Evolutionary conservation across 768 basidiomycete genomes (phyloP).

Genomic region (Pleurotus citrinopileatus): DNA sequence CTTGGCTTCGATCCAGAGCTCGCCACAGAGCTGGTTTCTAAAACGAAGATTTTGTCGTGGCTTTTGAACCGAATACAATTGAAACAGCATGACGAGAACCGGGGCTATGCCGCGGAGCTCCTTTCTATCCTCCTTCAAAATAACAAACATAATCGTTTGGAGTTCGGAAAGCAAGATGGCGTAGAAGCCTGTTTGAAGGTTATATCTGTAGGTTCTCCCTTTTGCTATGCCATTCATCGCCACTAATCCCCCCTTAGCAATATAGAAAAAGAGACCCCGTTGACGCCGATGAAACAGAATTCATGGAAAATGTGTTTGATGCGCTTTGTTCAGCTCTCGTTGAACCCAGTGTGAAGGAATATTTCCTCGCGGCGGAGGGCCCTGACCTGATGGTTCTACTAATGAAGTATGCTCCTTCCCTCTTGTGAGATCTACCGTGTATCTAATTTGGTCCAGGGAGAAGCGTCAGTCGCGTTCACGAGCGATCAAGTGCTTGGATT

Average conservation of each 20-base stretch:
- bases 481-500: slow-evolving; percentile 88
- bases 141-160: slow-evolving; percentile 63
- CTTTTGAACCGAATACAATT: slow-evolving; percentile 71
- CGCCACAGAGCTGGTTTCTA: slow-evolving; percentile 63
- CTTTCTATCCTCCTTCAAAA: slow-evolving; percentile 88
- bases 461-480: slow-evolving; percentile 78
- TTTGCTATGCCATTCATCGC: slow-evolving; percentile 12
- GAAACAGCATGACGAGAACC: slow-evolving; percentile 83
- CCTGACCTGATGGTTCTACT: slow-evolving; percentile 97
- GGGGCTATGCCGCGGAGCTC: slow-evolving; percentile 90
- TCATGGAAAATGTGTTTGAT: slow-evolving; percentile 98
- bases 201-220: slow-evolving; percentile 63
- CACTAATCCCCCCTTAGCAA: slow-evolving; percentile 50
- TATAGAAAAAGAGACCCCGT: slow-evolving; percentile 83
- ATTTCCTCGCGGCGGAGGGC: slow-evolving; percentile 89
- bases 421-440: background rate
- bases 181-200: slow-evolving; percentile 75
- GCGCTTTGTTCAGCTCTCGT: slow-evolving; percentile 80
- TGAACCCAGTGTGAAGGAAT: slow-evolving; percentile 73
- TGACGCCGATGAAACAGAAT: slow-evolving; percentile 90
- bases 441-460: slow-evolving; percentile 47
- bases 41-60: slow-evolving; percentile 79
- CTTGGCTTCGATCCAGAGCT: slow-evolving; percentile 82
- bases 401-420: slow-evolving; percentile 76
- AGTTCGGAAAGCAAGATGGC: slow-evolving; percentile 71